Conservation (phyloP, 495 filamentous ascomycete genomes). For the Penicillium coffeae region DNA sequence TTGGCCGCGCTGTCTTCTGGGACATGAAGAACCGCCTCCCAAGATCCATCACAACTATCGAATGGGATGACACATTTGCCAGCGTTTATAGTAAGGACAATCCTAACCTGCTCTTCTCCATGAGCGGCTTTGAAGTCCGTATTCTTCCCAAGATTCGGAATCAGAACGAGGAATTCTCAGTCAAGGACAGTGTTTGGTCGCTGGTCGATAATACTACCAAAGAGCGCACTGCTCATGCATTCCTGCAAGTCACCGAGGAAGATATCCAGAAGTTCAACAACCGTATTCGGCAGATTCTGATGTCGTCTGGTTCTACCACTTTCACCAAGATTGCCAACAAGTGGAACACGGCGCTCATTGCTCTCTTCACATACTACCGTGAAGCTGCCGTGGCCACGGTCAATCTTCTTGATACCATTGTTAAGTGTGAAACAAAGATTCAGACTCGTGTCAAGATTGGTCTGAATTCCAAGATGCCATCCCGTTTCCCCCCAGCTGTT, state of each 20-base stretch:
- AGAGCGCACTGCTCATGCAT: constrained; percentile 95
- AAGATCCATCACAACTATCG: constrained; percentile 90
- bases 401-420: constrained; percentile 92
- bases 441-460: constrained; percentile 99
- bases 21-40: constrained; percentile 97
- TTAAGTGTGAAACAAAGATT: constrained; percentile 99
- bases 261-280: constrained; percentile 99
- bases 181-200: constrained; percentile 98
- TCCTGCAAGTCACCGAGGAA: constrained; percentile 97
- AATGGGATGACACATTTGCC: constrained; percentile 99
- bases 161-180: constrained; percentile 90
- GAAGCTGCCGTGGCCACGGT: constrained; percentile 98
- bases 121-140: constrained; percentile 97
- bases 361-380: constrained; percentile 99
- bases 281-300: constrained; percentile 95
- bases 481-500: constrained; percentile 95
- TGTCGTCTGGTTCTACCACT: constrained; percentile 97
- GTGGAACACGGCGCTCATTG: constrained; percentile 98
- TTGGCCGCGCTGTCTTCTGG: constrained; percentile 98
- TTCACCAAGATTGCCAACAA: constrained; percentile 99
- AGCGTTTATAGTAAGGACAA: constrained; percentile 99
- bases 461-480: constrained; percentile 99
- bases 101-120: constrained; percentile 94
- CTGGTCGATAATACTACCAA: constrained; percentile 94
- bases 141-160: constrained; percentile 96